A percentile compares a stretch with the other conserved stretches of the same genome.
These are phyloP conservation scores for Phascolomyces articulosus DNA, from an alignment of 371 early-diverging fungal species.

Conservation along the genomic window DNA sequence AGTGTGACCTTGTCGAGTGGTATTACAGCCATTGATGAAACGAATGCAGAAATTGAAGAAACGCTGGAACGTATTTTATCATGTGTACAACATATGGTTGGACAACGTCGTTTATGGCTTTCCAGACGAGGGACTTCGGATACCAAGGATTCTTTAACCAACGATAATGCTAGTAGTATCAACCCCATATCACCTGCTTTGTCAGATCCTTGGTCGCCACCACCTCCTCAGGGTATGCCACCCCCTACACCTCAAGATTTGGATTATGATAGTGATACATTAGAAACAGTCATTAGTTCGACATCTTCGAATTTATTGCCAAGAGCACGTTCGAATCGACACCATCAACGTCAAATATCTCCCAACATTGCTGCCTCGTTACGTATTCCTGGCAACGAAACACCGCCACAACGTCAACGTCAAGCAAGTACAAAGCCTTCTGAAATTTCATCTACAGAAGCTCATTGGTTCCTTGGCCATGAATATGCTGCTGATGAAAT, in stretches of 20 bases:
- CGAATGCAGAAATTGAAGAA: conserved; percentile 43
- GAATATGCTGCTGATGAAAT: conserved; percentile 77
- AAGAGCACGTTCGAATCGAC: background rate
- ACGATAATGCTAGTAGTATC: background rate
- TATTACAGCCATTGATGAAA: conserved; percentile 42
- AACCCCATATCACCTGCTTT: background rate
- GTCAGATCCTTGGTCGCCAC: background rate
- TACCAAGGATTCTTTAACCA: conserved; percentile 6
- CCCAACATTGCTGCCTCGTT: conserved; percentile 1
- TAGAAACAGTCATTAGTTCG: conserved; percentile 1
- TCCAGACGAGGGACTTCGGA: conserved; percentile 31
- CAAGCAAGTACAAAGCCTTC: conserved; percentile 8
- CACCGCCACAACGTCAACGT: background rate
- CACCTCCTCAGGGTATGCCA: background rate
- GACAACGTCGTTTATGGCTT: conserved; percentile 39
- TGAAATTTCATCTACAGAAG: background rate
- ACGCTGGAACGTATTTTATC: conserved; percentile 41
- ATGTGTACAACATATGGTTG: conserved; percentile 40
- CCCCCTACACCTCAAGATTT: background rate
- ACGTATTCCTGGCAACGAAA: background rate
- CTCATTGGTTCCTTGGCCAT: conserved; percentile 52
- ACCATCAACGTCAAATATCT: background rate
- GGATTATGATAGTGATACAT: conserved; percentile 9
- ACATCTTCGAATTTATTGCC: conserved; percentile 1
- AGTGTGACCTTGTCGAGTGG: conserved; percentile 30